Base-by-base conservation (phyloP, 192 early-diverging fungal genomes). In the Coemansia sp. region DNA sequence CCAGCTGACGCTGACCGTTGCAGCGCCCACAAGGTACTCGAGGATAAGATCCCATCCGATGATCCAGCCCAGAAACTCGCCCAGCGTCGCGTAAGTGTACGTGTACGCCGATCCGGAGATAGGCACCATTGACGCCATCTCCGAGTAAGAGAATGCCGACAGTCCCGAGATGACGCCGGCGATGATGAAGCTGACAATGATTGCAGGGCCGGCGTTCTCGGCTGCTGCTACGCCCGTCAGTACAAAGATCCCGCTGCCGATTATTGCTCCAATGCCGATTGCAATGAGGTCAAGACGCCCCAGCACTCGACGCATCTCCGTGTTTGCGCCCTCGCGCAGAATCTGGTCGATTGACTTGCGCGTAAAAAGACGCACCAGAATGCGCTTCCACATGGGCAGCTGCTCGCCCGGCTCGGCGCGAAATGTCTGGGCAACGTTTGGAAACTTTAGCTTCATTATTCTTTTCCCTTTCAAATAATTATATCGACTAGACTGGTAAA, bases 11-110 rank as follows among this genome's bases (percentile, higher is more conserved):
- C 92, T 87, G 35, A 94, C 91, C 0, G 92, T 89, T 0, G 92
- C 89, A 19, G 92, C 89, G 4, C 90, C 90, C 15, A 95, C 89
- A 71, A 93, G 79, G 70, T 93, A 95, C 77, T 95, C 94, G 32
- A 95, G 75, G 11, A 93, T 89, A 38, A 95, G 73, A 76, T 93
- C 90, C 94, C 94, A 96, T 14, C 92, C 93, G 65, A 94, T 90
- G 43, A 92, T 90, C 94, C 94, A 96, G 2, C 88, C 93, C 20
- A 92, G 63, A 22, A 95, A 71, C 80, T 96, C 94, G 14, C 94
- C 94, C 62, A 95, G 73, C 0, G 93, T 91, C 9, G 90, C 90
- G 60, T 95, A 96, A 2, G 89, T 85, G 56, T 89, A 96, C 0
- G 91, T 89, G 70, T 94, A 96, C 7, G 94, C 91, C 0, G 92